Conservation (phyloP, 208 protist genomes). For the Novymonas esmeraldas region DNA sequence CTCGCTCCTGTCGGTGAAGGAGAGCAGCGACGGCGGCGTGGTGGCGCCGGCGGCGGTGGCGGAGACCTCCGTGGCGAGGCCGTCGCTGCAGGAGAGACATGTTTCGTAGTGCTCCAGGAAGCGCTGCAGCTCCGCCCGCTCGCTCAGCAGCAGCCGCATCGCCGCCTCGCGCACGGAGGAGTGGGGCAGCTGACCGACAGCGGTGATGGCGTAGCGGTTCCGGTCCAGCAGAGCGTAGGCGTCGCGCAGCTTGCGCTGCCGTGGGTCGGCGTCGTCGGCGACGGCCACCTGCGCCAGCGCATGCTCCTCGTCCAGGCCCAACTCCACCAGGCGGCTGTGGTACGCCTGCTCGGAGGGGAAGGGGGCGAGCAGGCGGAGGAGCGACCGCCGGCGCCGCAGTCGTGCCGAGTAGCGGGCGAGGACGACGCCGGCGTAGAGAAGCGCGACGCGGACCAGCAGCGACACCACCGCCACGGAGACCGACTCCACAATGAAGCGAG, state of each 20-base stretch:
- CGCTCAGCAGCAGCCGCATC: slow-evolving; percentile 32
- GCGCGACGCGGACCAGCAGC: slow-evolving; percentile 18
- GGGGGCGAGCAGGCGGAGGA: slow-evolving; percentile 35
- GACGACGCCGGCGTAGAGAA: slow-evolving; percentile 31
- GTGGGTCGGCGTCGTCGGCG: slow-evolving; percentile 28
- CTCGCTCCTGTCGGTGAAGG: no score
- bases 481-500: slow-evolving; percentile 22
- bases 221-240: slow-evolving; percentile 52
- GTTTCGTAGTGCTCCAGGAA: slow-evolving; percentile 41
- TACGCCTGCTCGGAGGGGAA: slow-evolving; percentile 43
- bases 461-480: slow-evolving; percentile 14
- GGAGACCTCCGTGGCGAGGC: neutral
- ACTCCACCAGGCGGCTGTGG: slow-evolving; percentile 31
- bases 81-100: slow-evolving; percentile 25
- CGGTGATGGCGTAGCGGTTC: slow-evolving; percentile 36
- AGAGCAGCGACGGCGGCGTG: neutral
- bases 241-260: slow-evolving; percentile 36
- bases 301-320: slow-evolving; percentile 42
- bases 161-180: slow-evolving; percentile 38
- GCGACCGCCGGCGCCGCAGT: slow-evolving; percentile 25
- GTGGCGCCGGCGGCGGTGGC: neutral
- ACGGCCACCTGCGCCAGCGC: slow-evolving; percentile 13
- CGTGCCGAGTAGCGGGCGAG: slow-evolving; percentile 19
- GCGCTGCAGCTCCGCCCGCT: slow-evolving; percentile 37
- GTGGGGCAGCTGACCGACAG: slow-evolving; percentile 39